Evolutionary conservation across 257 asterid species (phyloP).

Genomic region (Misopates orontium): DNA sequence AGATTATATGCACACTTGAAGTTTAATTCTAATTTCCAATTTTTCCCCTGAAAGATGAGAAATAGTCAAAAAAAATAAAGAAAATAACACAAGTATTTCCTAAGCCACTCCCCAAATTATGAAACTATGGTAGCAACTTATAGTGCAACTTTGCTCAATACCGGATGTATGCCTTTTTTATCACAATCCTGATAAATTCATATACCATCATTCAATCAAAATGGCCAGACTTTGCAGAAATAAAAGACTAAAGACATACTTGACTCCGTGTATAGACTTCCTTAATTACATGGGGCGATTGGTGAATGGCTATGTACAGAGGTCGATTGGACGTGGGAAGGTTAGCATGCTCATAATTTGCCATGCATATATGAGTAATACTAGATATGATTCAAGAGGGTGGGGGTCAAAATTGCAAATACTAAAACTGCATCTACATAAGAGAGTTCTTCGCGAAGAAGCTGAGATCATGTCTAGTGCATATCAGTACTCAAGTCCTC

Average conservation of each 20-base stretch:
- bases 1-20: too few relatives aligned
- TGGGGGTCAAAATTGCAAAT: conserved; percentile 52
- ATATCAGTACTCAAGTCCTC: conserved; percentile 34
- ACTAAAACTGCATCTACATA: conserved; percentile 35
- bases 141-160: too few relatives aligned
- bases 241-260: conserved; percentile 13
- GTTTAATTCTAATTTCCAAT: too few relatives aligned
- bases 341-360: conserved; percentile 26
- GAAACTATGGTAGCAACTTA: too few relatives aligned
- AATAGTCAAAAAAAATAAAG: too few relatives aligned
- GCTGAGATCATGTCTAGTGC: conserved; percentile 2
- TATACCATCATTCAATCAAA: too few relatives aligned
- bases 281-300: conserved; percentile 14
- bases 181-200: too few relatives aligned
- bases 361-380: conserved; percentile 5
- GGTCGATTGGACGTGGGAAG: conserved; percentile 15
- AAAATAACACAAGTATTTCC: too few relatives aligned
- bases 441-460: conserved; percentile 23
- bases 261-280: not conserved
- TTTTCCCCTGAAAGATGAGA: too few relatives aligned
- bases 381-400: not conserved
- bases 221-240: not conserved
- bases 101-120: too few relatives aligned
- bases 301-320: conserved; percentile 31
- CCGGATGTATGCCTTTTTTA: too few relatives aligned